phyloP scores from a whole-genome alignment of 352 stramenopile genomes.

The Phytophthora citrophthora region DNA sequence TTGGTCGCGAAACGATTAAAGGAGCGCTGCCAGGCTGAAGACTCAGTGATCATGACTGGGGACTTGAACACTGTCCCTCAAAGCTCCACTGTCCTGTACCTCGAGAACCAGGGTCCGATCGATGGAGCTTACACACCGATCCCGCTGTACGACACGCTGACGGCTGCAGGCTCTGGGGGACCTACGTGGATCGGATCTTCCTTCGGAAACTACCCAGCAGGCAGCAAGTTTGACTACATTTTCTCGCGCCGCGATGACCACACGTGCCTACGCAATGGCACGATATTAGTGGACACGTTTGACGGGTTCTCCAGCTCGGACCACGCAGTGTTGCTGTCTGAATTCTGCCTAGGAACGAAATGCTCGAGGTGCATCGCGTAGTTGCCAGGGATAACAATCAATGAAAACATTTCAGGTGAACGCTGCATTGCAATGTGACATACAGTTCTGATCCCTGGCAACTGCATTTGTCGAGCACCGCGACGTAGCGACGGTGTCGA shows the following conservation, averaged over 20 bases:
- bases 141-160: constrained; percentile 70
- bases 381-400: background rate
- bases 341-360: constrained; percentile 60
- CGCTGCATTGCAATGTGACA: background rate
- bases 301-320: constrained; percentile 64
- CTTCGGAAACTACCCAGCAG: constrained; percentile 37
- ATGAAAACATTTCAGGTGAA: constrained; percentile 4
- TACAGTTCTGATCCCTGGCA: too few relatives aligned
- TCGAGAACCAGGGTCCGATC: constrained; percentile 33
- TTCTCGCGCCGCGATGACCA: constrained; percentile 55
- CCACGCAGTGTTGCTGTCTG: constrained; percentile 62
- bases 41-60: constrained; percentile 71
- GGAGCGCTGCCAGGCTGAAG: constrained; percentile 43
- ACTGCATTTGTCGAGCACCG: too few relatives aligned
- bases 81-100: constrained; percentile 49
- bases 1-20: constrained; percentile 55
- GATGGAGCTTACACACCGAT: constrained; percentile 44
- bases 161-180: constrained; percentile 40
- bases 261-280: constrained; percentile 47
- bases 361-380: constrained; percentile 43
- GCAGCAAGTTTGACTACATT: constrained; percentile 75
- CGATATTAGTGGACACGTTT: constrained; percentile 58
- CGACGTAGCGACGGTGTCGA: background rate
- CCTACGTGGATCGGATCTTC: constrained; percentile 70
- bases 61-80: constrained; percentile 65